Evolutionary conservation across 345 rosid genomes (phyloP), one percentile per base, ranked within the genome.

Genomic region (Erodium maritimum): DNA sequence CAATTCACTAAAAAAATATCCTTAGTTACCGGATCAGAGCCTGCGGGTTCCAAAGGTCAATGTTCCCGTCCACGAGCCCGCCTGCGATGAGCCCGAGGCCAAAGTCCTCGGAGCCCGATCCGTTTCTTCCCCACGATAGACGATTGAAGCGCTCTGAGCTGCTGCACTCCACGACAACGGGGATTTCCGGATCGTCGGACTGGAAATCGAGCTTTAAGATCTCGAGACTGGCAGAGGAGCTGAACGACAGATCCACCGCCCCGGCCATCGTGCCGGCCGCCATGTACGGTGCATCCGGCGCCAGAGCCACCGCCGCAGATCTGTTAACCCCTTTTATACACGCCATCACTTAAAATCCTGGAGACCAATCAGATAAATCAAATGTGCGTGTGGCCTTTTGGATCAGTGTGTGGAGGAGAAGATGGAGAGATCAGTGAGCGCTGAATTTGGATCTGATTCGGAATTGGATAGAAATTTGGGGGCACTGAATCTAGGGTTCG

Each of bases 221-320:
- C 89, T 94, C 99, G 62, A 94, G 85, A 60, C 70, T 81, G 19
- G 96, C 96, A 19, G 96, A 82, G 11, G 97, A 90, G 62, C 97
- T 94, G 69, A 94, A 94, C 13, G 95, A 90, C 55, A 77, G 83
- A 82, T 94, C 99, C 69, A 94, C 96, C 17, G 97, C 99, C 29
- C 96, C 97, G 5, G 97, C 99, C 99, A 90, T 87, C 63, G 99
- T 94, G 5, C 99, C 99, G 22, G 99, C 95, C 14, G 99, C 99
- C 89, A 94, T 75, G 80, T 94, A 94, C 5, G 91, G 96, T 52
- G 88, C 85, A 22, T 90, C 97, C 72, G 96, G 99, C 54, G 99
- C 79, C 57, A 94, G 63, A 17, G 99, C 96, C 73, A 85, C 96
- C 57, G 90, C 81, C 82, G 99, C 95, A 78, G 97, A 94, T 81